A percentile compares a stretch with the other conserved stretches of the same genome.
phyloP scores from a whole-genome alignment of 78 protist genomes.

The Emiliania huxleyi region DNA sequence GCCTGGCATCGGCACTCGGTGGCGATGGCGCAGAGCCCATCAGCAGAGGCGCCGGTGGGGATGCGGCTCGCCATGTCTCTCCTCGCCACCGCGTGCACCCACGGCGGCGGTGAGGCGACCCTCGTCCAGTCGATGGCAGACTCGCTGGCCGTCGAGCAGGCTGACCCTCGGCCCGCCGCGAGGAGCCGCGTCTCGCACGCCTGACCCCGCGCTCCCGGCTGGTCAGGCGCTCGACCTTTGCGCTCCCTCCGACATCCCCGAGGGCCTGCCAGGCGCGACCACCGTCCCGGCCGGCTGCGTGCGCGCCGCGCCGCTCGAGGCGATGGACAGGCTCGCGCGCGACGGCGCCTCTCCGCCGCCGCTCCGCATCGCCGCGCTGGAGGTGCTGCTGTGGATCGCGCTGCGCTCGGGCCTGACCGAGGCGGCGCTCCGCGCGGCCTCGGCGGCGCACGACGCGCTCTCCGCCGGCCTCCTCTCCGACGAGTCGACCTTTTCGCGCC shows the following conservation, averaged over 20 bases:
- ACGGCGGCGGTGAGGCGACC: no score
- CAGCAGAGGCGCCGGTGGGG: background rate
- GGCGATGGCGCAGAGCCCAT: background rate
- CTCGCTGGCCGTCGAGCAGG: background rate
- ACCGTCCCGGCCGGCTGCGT: background rate
- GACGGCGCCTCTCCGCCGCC: background rate
- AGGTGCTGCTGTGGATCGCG: background rate
- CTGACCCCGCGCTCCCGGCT: background rate
- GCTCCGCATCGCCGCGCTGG: background rate
- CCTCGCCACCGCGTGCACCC: background rate
- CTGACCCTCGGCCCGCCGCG: background rate
- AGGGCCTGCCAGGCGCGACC: background rate
- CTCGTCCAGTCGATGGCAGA: background rate
- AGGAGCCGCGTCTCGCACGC: background rate
- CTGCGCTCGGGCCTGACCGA: background rate
- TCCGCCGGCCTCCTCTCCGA: background rate
- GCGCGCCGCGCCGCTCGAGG: background rate
- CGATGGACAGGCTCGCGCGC: background rate
- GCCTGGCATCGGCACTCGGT: background rate
- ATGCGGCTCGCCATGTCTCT: background rate
- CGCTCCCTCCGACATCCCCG: background rate
- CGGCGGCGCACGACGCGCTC: background rate
- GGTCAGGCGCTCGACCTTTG: background rate
- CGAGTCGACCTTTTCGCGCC: background rate
- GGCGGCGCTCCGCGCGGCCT: background rate